Conservation (phyloP, 495 filamentous ascomycete species). For the Viridothelium virens region DNA sequence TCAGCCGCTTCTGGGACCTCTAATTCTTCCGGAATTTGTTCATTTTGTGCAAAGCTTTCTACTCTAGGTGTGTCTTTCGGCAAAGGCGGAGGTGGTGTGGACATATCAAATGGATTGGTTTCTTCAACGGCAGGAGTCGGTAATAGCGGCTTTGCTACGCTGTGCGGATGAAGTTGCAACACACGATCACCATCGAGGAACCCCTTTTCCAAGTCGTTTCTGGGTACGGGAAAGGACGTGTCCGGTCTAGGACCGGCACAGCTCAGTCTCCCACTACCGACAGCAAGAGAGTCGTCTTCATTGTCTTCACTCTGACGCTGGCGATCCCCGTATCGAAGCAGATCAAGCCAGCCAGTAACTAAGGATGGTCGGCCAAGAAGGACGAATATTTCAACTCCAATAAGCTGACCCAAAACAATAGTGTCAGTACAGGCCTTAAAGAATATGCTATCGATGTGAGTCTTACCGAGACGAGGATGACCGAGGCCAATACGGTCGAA, state of each 20-base stretch:
- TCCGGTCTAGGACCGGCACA: neutral
- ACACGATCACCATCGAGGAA: neutral
- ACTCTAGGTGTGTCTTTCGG: neutral
- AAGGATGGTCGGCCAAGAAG: slow-evolving; percentile 34
- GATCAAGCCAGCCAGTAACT: slow-evolving; percentile 31
- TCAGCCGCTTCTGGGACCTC: neutral
- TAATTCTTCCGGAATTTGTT: neutral
- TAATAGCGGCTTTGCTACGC: neutral
- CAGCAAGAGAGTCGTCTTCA: neutral
- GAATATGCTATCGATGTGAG: neutral
- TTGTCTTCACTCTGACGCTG: neutral
- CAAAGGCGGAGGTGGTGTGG: neutral
- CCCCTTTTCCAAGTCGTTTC: neutral
- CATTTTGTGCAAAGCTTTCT: neutral
- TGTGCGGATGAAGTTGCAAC: neutral
- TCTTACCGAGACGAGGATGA: slow-evolving; percentile 31
- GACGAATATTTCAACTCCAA: slow-evolving; percentile 33
- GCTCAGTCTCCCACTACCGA: neutral
- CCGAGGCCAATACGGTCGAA: slow-evolving; percentile 22
- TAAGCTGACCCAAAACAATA: slow-evolving; percentile 20
- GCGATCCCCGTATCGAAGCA: slow-evolving; percentile 21
- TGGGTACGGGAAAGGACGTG: neutral
- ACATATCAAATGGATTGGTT: neutral
- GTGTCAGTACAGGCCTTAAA: slow-evolving; percentile 11
- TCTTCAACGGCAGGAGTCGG: neutral